Percentiles rank a stretch among this genome's conserved stretches.
Conservation (phyloP, 2,329 filamentous ascomycete genomes). For the Pseudocercospora pini-densiflorae region DNA sequence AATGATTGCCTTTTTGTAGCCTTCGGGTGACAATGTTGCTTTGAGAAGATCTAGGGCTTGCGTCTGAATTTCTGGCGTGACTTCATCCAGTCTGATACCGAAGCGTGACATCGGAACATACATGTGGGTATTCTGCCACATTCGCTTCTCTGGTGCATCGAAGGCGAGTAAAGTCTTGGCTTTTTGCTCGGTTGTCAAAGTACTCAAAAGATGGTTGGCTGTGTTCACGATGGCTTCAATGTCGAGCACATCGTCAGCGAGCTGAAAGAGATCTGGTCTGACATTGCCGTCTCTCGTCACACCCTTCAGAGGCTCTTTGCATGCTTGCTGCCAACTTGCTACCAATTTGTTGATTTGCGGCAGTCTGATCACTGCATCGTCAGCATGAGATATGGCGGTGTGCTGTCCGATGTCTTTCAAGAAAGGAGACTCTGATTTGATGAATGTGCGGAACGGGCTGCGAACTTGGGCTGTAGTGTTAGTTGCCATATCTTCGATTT, state of each 20-base stretch:
- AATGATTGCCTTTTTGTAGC: neutral
- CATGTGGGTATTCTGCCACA: neutral
- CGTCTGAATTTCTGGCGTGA: neutral
- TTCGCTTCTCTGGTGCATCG: neutral
- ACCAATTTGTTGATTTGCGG: neutral
- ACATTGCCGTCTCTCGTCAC: neutral
- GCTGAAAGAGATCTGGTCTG: neutral
- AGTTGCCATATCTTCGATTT: too few relatives aligned
- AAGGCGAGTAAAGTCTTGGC: neutral
- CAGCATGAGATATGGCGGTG: constrained; percentile 5
- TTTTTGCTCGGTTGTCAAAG: neutral
- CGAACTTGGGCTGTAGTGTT: neutral
- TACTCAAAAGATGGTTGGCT: neutral
- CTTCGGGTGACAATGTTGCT: neutral
- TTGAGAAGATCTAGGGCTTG: neutral
- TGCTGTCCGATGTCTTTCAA: neutral
- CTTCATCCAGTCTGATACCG: neutral
- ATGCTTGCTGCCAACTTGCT: neutral
- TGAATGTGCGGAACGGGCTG: neutral
- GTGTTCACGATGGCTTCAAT: neutral
- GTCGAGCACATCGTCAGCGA: neutral
- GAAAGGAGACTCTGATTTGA: neutral
- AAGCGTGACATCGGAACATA: neutral
- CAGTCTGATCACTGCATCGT: neutral
- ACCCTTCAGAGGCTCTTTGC: neutral